Percentiles rank a stretch among this genome's conserved stretches.
These are phyloP conservation scores for Trichoderma afroharzianum DNA, from an alignment of 2,329 filamentous ascomycete genomes.

Conservation along the genomic window DNA sequence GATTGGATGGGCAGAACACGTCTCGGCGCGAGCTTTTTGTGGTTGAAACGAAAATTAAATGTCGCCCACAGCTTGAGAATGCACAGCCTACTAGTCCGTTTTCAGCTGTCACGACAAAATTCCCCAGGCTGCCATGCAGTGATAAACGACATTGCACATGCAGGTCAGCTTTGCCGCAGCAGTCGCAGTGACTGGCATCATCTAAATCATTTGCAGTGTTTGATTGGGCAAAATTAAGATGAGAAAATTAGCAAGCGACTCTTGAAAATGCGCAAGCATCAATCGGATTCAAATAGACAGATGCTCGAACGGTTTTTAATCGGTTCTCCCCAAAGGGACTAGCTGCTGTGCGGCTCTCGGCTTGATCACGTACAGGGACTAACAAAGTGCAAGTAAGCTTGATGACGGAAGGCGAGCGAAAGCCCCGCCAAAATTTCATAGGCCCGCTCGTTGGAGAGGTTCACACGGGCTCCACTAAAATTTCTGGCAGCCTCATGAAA, in stretches of 20 bases:
- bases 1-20: constrained; percentile 14
- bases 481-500: constrained; percentile 25
- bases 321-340: not conserved
- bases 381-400: not conserved
- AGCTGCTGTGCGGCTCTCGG: not conserved
- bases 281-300: not conserved
- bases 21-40: constrained; percentile 15
- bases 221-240: not conserved
- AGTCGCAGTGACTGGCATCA: not conserved
- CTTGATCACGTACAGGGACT: not conserved
- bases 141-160: constrained; percentile 3
- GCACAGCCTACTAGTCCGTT: not conserved
- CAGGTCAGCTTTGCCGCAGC: constrained; percentile 2
- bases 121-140: not conserved
- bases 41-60: constrained; percentile 4
- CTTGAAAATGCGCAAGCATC: not conserved
- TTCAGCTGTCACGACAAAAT: not conserved
- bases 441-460: not conserved
- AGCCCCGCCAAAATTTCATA: not conserved
- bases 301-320: not conserved
- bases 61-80: not conserved
- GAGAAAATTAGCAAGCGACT: not conserved
- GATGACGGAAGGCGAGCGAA: not conserved
- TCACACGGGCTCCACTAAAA: constrained; percentile 24
- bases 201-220: not conserved